Evolutionary conservation across 306 rosid species (phyloP), one percentile per base, ranked within the genome.

Genomic region (Castanea sativa): DNA sequence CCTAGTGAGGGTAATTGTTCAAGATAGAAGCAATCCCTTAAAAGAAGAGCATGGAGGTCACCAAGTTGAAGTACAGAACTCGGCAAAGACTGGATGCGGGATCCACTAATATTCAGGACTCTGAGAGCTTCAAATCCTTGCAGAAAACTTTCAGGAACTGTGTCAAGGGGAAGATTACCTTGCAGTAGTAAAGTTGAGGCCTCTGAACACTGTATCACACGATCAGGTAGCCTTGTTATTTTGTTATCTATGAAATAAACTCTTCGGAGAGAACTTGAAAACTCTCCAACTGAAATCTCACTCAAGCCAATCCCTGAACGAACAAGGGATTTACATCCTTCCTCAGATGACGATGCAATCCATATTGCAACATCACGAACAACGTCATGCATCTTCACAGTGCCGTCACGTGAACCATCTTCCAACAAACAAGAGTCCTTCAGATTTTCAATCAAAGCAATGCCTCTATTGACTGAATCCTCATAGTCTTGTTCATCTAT

Each of bases 11-110:
- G 81, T 14, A 78, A 59, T 32, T 7, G 30, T 71, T 69, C 53
- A 23, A 70, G 71, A 43, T 14, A 58, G 12, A 4, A 71, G 12
- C 71, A 78, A 49, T 78, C 81, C 71, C 76, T 78, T 69, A 78
- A 58, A 55, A 78, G 76, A 71, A 78, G 81, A 71, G 81, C 73
- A 41, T 30, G 61, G 10, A 78, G 71, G 61, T 78, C 76, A 4
- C 53, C 23, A 18, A 78, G 61, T 19, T 71, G 76, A 70, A 70
- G 70, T 56, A 78, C 16, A 70, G 81, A 78, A 78, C 27, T 32
- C 13, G 76, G 76, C 76, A 78, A 59, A 59, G 70, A 53, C 5
- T 21, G 25, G 71, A 78, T 78, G 3, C 6, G 33, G 43, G 81
- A 69, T 67, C 51, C n/a, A 23, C 81, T 78, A 16, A 78, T 21